Evolutionary conservation across 306 rosid species (phyloP).

Genomic region (Rosa persica): DNA sequence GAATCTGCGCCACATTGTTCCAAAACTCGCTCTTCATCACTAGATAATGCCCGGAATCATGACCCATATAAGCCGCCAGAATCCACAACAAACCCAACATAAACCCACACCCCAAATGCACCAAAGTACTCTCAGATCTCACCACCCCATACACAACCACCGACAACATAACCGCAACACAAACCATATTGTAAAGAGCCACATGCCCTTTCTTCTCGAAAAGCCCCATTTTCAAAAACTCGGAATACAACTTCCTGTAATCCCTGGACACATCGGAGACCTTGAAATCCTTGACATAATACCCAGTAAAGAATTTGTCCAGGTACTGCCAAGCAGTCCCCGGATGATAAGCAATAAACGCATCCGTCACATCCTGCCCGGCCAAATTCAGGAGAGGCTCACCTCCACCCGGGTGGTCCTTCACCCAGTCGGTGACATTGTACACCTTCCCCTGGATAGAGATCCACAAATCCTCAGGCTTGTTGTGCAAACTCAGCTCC

Average conservation of each 20-base stretch:
- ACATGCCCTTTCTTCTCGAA: conserved; percentile 45
- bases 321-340: conserved; percentile 38
- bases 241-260: conserved; percentile 20
- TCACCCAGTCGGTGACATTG: conserved; percentile 39
- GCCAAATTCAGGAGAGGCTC: conserved; percentile 19
- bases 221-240: conserved; percentile 34
- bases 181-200: conserved; percentile 14
- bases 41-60: conserved; percentile 39
- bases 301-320: conserved; percentile 29
- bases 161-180: conserved; percentile 17
- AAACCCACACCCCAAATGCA: conserved; percentile 31
- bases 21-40: conserved; percentile 26
- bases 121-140: conserved; percentile 35
- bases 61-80: conserved; percentile 37
- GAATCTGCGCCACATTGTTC: conserved; percentile 32
- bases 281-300: conserved; percentile 25
- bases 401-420: conserved; percentile 39
- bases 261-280: conserved; percentile 39
- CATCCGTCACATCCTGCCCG: conserved; percentile 41
- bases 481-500: conserved; percentile 39
- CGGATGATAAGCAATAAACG: conserved; percentile 40
- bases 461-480: conserved; percentile 38
- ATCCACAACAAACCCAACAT: conserved; percentile 39
- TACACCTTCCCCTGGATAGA: conserved; percentile 40
- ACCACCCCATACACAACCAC: conserved; percentile 32